phyloP scores from a whole-genome alignment of 441 rosid genomes.

The Viola pubescens region DNA sequence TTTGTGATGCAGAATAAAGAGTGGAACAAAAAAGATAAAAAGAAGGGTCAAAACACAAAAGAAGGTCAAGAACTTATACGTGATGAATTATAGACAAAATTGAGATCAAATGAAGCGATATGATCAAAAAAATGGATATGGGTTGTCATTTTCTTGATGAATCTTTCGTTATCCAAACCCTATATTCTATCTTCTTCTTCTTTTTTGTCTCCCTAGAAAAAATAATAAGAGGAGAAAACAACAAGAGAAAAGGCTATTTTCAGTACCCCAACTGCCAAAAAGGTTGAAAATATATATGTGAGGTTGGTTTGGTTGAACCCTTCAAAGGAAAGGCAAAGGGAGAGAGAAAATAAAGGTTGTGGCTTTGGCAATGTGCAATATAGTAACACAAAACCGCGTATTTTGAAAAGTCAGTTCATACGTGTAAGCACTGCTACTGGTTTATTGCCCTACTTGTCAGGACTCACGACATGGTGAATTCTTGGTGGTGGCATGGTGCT shows the following conservation, averaged over 20 bases:
- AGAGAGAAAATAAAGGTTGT: conserved; percentile 3
- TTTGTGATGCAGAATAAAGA: conserved; percentile 14
- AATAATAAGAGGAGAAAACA: not conserved
- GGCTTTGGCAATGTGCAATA: too few relatives aligned
- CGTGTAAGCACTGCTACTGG: conserved; percentile 1
- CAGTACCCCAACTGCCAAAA: conserved; percentile 19
- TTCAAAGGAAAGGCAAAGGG: conserved; percentile 34
- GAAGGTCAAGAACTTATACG: conserved; percentile 14
- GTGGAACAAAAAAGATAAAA: conserved; percentile 6
- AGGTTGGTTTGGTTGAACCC: conserved; percentile 41
- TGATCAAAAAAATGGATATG: conserved; percentile 23
- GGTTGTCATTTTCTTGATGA: conserved; percentile 19
- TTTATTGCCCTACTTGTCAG: not conserved
- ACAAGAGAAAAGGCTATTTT: conserved; percentile 7
- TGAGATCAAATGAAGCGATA: conserved; percentile 15
- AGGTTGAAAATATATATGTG: conserved; percentile 6
- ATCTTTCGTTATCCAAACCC: conserved; percentile 4
- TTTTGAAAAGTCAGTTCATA: conserved; percentile 36
- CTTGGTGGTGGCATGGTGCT: too few relatives aligned
- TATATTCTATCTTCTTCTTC: not conserved
- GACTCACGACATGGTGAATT: not conserved
- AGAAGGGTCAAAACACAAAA: conserved; percentile 15
- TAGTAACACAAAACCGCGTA: conserved; percentile 38
- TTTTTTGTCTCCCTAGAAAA: not conserved
- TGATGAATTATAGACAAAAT: not conserved